phyloP scores from a whole-genome alignment of 805 yeast species.

The Metschnikowia proteae region DNA sequence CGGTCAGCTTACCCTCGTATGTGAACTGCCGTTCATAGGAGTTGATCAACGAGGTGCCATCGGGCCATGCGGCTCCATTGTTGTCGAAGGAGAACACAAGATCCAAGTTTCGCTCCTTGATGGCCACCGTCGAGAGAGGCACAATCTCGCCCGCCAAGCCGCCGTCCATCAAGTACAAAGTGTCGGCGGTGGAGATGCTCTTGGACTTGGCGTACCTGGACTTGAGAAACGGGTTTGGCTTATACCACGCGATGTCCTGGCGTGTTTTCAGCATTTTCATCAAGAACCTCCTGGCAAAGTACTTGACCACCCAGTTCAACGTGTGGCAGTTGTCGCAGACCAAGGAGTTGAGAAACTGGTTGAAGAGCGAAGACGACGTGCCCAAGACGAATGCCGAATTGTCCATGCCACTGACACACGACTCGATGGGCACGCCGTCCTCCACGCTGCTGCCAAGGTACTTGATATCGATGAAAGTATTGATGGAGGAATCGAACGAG shows the following conservation, averaged over 20 bases:
- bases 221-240: slow-evolving; percentile 36
- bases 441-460: slow-evolving; percentile 34
- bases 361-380: slow-evolving; percentile 39
- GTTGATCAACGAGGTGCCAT: slow-evolving; percentile 29
- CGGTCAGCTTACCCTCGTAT: slow-evolving; percentile 50
- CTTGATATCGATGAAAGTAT: slow-evolving; percentile 35
- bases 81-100: slow-evolving; percentile 38
- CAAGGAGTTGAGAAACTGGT: slow-evolving; percentile 32
- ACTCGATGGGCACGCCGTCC: slow-evolving; percentile 29
- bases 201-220: slow-evolving; percentile 28
- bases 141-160: slow-evolving; percentile 37
- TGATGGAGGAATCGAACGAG: slow-evolving; percentile 37
- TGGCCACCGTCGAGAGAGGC: slow-evolving; percentile 32
- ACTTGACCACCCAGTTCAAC: slow-evolving; percentile 25
- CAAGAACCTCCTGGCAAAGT: slow-evolving; percentile 24
- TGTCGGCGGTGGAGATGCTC: slow-evolving; percentile 24
- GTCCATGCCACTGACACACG: slow-evolving; percentile 35
- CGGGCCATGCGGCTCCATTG: slow-evolving; percentile 30
- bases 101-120: slow-evolving; percentile 34
- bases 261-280: slow-evolving; percentile 21
- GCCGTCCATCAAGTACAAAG: slow-evolving; percentile 38
- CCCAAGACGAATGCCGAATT: slow-evolving; percentile 39
- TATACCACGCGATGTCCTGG: slow-evolving; percentile 32
- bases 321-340: slow-evolving; percentile 31
- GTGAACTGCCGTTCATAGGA: slow-evolving; percentile 36